phyloP scores from a whole-genome alignment of 768 basidiomycete genomes.

The Agaricus blazei region DNA sequence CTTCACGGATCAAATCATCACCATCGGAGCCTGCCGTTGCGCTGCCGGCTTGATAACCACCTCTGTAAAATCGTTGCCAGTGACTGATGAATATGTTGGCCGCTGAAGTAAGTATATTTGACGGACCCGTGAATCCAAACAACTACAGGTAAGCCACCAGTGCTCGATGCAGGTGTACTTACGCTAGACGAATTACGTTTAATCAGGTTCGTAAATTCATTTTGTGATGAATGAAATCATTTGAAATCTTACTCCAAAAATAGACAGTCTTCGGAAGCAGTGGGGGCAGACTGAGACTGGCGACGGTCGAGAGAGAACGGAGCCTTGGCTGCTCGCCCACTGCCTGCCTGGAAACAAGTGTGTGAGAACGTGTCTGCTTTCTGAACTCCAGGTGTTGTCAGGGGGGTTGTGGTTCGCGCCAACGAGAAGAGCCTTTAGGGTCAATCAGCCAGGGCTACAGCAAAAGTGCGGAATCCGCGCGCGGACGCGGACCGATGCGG shows the following conservation, averaged over 20 bases:
- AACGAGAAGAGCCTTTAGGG: conserved; percentile 16
- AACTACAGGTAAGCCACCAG: conserved; percentile 29
- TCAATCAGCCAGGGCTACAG: too few species aligned
- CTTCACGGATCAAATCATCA: conserved; percentile 29
- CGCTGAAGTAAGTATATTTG: not conserved
- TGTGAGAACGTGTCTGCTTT: conserved; percentile 1
- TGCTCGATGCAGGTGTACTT: conserved; percentile 25
- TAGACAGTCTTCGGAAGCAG: conserved; percentile 33
- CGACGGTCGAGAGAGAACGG: conserved; percentile 16
- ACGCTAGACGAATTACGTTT: conserved; percentile 21
- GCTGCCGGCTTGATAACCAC: conserved; percentile 6
- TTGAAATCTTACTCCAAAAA: conserved; percentile 27
- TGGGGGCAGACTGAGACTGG: conserved; percentile 4
- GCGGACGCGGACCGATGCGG: too few species aligned
- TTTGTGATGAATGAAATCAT: not conserved
- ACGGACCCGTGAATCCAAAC: conserved; percentile 42
- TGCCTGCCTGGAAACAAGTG: conserved; percentile 4
- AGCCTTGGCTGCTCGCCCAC: conserved; percentile 2
- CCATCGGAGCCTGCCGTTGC: conserved; percentile 18
- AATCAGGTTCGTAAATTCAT: too few species aligned
- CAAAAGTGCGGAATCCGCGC: too few species aligned
- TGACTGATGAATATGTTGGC: not conserved
- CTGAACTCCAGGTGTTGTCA: not conserved
- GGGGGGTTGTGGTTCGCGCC: conserved; percentile 17
- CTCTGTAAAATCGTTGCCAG: not conserved